phyloP scores from a whole-genome alignment of 768 basidiomycete genomes.

The Suillus luteus region DNA sequence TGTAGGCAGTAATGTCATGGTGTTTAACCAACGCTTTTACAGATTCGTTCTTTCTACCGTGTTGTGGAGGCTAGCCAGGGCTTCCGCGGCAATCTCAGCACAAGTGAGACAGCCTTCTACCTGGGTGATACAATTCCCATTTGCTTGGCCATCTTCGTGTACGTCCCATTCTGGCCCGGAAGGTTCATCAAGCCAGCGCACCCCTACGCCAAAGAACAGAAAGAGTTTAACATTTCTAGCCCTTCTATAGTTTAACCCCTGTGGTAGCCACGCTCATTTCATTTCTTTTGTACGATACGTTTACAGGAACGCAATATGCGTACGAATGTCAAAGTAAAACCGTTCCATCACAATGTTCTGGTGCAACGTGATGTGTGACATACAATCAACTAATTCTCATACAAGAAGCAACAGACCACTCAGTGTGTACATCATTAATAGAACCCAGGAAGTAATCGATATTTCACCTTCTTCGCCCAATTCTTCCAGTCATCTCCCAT shows the following conservation, averaged over 20 bases:
- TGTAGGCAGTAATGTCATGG: neutral
- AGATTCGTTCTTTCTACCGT: constrained; percentile 69
- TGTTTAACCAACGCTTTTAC: neutral
- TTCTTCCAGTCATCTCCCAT: neutral
- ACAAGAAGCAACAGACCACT: neutral
- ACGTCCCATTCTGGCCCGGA: constrained; percentile 67
- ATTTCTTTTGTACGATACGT: neutral
- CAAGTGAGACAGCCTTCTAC: constrained; percentile 65
- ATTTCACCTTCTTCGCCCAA: neutral
- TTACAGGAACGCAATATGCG: neutral
- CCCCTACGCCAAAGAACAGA: neutral
- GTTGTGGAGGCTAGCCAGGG: constrained; percentile 67
- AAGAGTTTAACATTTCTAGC: neutral
- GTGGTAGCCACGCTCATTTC: neutral
- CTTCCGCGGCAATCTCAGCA: constrained; percentile 59
- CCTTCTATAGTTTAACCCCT: neutral
- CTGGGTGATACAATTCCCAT: constrained; percentile 67
- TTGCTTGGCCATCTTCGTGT: constrained; percentile 57
- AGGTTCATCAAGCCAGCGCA: constrained; percentile 41
- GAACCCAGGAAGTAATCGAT: neutral
- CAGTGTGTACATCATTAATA: neutral
- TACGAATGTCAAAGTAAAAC: neutral
- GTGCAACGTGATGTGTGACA: neutral
- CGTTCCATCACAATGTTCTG: neutral
- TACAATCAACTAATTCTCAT: neutral